Evolutionary conservation across 2,329 filamentous ascomycete genomes (phyloP), one percentile per base, ranked within the genome.

Genomic region (Cadophora sp.): DNA sequence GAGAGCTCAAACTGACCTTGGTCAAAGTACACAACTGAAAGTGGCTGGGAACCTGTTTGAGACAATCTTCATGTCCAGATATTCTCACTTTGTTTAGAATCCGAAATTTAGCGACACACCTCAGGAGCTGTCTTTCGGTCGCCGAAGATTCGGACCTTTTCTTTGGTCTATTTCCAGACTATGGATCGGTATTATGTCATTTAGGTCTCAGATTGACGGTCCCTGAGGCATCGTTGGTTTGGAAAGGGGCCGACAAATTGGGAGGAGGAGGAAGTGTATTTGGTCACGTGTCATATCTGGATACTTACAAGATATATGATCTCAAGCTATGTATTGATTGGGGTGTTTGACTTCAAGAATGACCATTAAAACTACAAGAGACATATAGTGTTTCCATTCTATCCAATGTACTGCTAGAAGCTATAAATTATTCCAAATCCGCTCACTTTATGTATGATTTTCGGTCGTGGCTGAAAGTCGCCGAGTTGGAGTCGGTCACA

Each of bases 401-500:
- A 22, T 7, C 18, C 8, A 39, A 13, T 55, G 4, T 8, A 3
- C 18, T 22, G 7, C 11, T 5, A 22, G n/a, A 55, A 55, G 22
- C 33, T 9, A 20, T 20, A 22, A 7, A 53, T 5, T 30, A 14
- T 39, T 16, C 20, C 18, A 4, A 58, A 39, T 41, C 18, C n/a
- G n/a, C n/a, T n/a, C 53, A 41, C 53, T 3, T 24, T 13, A 41
- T 41, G 16, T 24, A 16, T 39, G 20, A 1, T 43, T 13, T 58
- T 24, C 36, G 7, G 33, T 39, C 20, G 20, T 58, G 55, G n/a
- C 11, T 41, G 7, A 58, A 58, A 58, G 20, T 41, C 55, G 20
- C 55, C 55, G 55, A 58, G n/a, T 20, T 24, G 13, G 33, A 24
- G 33, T 41, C 55, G 55, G 33, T 43, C 55, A 43, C 55, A 41